Evolutionary conservation across 192 early-diverging fungal species (phyloP).

Genomic region (Coemansia sp.): DNA sequence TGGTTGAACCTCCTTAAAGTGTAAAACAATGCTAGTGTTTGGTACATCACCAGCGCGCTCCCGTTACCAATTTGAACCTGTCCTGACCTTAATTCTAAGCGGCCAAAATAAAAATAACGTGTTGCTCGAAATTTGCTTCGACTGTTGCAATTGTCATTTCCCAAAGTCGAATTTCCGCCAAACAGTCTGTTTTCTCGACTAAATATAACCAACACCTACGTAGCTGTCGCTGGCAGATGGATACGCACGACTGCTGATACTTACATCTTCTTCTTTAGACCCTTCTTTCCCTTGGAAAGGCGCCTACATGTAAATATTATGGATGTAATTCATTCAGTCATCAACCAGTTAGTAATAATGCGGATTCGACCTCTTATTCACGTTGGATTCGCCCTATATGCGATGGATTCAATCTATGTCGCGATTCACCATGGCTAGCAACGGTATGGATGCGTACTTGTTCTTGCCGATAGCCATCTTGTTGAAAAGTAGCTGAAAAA

Average conservation of each 20-base stretch:
- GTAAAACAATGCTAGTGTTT: background rate
- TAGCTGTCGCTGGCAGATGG: slow-evolving; percentile 5
- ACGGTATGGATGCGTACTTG: slow-evolving; percentile 60
- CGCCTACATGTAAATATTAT: slow-evolving; percentile 62
- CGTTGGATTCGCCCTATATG: slow-evolving; percentile 8
- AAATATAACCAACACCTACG: background rate
- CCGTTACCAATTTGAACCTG: background rate
- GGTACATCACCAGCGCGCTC: background rate
- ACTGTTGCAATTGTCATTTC: background rate
- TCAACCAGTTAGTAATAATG: background rate
- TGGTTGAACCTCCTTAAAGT: background rate
- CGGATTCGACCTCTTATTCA: background rate
- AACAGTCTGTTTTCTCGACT: too few species aligned
- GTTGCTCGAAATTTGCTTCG: background rate
- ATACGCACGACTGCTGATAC: slow-evolving; percentile 55
- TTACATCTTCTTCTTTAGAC: slow-evolving; percentile 94
- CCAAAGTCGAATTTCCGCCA: background rate
- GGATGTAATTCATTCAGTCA: slow-evolving; percentile 19
- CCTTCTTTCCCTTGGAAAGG: slow-evolving; percentile 98
- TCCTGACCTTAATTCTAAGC: background rate
- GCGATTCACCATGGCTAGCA: background rate
- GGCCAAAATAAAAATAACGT: background rate
- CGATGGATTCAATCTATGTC: slow-evolving; percentile 22
- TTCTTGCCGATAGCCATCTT: slow-evolving; percentile 80
- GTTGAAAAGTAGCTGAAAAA: slow-evolving; percentile 18